Evolutionary conservation across 768 basidiomycete genomes (phyloP), one percentile per base, ranked within the genome.

Genomic region (Podaxis mareebaensis): DNA sequence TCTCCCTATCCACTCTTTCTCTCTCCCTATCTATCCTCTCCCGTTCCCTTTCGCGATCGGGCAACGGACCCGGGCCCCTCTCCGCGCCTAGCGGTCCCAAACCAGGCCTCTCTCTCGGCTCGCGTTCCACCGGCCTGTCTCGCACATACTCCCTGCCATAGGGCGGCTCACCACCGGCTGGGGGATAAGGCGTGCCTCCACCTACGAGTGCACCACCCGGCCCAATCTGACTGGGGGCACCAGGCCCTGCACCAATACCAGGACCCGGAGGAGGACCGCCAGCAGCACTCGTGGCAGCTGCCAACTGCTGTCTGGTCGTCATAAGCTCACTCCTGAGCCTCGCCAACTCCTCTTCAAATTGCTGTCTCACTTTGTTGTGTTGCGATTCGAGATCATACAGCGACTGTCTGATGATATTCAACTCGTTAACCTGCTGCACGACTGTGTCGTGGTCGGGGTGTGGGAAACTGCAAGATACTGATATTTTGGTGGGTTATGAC

Each of bases 321-420:
- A 71, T 94, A 91, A 3, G 83, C 77, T 26, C 93, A 83, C 12
- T 94, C 82, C 36, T 89, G 83, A 4, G 78, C 77, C 61, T 65
- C n/a, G 48, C 55, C 38, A 96, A 78, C 67, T 97, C 95, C 2
- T 92, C 89, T 70, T 97, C 95, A 70, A 93, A 96, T 70, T 90
- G 87, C 65, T 90, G 85, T 38, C 94, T 84, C 58, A 94, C 87
- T 79, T 95, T 93, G 65, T 82, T 83, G 68, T 99, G 95, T 65
- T 92, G 90, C 0, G 87, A 78, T 73, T 99, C 96, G 60, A 99
- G 88, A 67, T 98, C 95, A 71, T 95, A 96, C 11, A 98, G 81
- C 2, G 91, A 87, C 70, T 94, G 90, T 39, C 95, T 86, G 70
- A 99, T 95, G 71, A 90, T 87, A 67, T 90, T 92, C 60, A 98